These are phyloP conservation scores for Coemansia sp. DNA, from an alignment of 192 early-diverging fungal species.

Conservation along the genomic window DNA sequence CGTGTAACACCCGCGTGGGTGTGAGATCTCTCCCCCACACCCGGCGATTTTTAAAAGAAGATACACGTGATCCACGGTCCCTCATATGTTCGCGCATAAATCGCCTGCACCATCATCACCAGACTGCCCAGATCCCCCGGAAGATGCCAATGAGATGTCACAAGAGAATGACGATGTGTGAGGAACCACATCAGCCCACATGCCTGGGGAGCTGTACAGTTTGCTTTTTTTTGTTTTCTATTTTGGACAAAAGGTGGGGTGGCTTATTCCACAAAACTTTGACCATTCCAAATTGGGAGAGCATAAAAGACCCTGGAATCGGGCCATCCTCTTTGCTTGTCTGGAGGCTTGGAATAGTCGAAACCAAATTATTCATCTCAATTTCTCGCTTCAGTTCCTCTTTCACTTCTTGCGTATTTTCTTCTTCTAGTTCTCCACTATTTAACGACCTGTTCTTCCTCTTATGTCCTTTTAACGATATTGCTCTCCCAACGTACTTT, in stretches of 20 bases:
- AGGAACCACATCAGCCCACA: slow-evolving; percentile 6
- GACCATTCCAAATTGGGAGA: slow-evolving; percentile 3
- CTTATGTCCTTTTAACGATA: slow-evolving; percentile 4
- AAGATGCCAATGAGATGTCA: not conserved
- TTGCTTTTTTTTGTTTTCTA: not conserved
- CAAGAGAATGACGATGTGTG: not conserved
- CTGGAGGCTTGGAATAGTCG: slow-evolving; percentile 4
- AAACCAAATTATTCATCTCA: not conserved
- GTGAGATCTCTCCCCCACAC: not conserved
- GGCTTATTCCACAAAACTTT: not conserved
- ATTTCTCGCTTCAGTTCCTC: not conserved
- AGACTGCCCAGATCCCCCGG: not conserved
- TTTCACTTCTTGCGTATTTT: not conserved
- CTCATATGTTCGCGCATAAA: slow-evolving; percentile 1
- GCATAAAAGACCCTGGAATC: slow-evolving; percentile 11
- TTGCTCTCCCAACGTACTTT: not conserved
- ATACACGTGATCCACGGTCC: not conserved
- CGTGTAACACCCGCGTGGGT: not conserved
- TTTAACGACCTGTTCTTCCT: not conserved
- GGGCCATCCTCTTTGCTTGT: slow-evolving; percentile 3
- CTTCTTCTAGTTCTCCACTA: not conserved
- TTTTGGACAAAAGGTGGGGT: not conserved
- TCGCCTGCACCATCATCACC: not conserved
- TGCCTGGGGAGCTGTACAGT: not conserved
- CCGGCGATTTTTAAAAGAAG: not conserved